A percentile compares a stretch with the other conserved stretches of the same genome.
These are phyloP conservation scores for Phanerochaete sordida DNA, from an alignment of 768 basidiomycete species.

Conservation along the genomic window DNA sequence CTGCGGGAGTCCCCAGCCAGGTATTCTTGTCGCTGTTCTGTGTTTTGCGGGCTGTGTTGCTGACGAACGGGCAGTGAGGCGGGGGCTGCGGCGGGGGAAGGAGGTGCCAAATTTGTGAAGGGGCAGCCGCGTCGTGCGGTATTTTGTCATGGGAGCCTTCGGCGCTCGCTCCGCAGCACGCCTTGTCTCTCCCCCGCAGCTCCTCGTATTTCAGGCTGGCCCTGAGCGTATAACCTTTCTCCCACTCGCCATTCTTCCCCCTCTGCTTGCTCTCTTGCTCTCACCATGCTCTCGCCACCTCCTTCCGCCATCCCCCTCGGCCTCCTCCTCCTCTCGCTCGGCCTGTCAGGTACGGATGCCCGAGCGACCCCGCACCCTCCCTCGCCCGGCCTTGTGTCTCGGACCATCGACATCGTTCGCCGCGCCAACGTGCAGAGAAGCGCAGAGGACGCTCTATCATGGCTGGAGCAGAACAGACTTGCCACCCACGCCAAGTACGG, in stretches of 20 bases:
- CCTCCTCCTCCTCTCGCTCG: constrained; percentile 7
- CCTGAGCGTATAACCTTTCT: neutral
- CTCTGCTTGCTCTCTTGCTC: neutral
- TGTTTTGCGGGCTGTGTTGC: too few relatives aligned
- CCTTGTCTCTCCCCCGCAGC: neutral
- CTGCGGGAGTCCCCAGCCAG: too few relatives aligned
- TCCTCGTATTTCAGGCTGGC: constrained; percentile 7
- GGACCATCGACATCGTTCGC: constrained; percentile 3
- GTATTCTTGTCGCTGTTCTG: too few relatives aligned
- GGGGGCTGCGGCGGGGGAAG: neutral
- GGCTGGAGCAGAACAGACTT: constrained; percentile 23
- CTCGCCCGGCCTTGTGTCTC: neutral
- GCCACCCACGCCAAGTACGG: constrained; percentile 27
- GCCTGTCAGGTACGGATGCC: constrained; percentile 6
- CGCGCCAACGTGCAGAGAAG: neutral
- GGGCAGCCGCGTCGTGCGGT: neutral
- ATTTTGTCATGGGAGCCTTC: neutral
- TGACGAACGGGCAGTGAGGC: neutral
- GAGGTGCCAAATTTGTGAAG: neutral
- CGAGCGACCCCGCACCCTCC: constrained; percentile 2
- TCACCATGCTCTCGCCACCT: constrained; percentile 5
- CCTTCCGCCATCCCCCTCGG: constrained; percentile 1
- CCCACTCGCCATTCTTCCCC: neutral
- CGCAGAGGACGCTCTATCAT: constrained; percentile 9
- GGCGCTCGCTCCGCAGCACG: constrained; percentile 7